Evolutionary conservation across 2,329 filamentous ascomycete species (phyloP).

Genomic region (Leptographium procerum): DNA sequence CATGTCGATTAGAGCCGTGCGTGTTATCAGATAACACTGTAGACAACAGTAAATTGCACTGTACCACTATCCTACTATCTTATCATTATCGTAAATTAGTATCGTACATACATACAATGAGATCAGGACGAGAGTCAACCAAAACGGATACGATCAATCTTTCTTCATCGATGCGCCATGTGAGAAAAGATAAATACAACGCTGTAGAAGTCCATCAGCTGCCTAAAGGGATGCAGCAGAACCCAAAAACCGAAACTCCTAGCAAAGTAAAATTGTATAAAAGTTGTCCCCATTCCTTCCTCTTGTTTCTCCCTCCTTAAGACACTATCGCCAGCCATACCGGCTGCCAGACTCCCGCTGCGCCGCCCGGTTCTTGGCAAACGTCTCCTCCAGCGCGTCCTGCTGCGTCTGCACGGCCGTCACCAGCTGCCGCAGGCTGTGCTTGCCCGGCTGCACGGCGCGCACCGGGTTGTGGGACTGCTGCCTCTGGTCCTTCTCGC

Average conservation of each 20-base stretch:
- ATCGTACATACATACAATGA: too few relatives aligned
- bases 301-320: background rate
- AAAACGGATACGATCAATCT: too few relatives aligned
- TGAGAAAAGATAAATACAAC: too few relatives aligned
- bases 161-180: too few relatives aligned
- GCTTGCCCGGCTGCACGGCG: constrained; percentile 74
- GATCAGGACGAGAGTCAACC: too few relatives aligned
- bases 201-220: too few relatives aligned
- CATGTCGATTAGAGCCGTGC: background rate
- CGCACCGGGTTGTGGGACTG: constrained; percentile 74
- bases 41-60: background rate
- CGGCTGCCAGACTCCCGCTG: constrained; percentile 69
- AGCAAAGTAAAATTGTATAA: too few relatives aligned
- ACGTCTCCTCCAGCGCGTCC: constrained; percentile 80
- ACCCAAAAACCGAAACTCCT: too few relatives aligned
- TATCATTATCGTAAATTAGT: background rate
- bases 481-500: constrained; percentile 57
- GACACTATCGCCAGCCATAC: constrained; percentile 68
- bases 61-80: too few relatives aligned
- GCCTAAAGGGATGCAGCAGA: too few relatives aligned
- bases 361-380: constrained; percentile 68
- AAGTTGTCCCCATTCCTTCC: background rate
- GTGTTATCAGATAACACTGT: background rate
- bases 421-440: constrained; percentile 79
- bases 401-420: constrained; percentile 71